Evolutionary conservation across 2,329 filamentous ascomycete genomes (phyloP), one percentile per base, ranked within the genome.

Genomic region (Trichophyton equinum): DNA sequence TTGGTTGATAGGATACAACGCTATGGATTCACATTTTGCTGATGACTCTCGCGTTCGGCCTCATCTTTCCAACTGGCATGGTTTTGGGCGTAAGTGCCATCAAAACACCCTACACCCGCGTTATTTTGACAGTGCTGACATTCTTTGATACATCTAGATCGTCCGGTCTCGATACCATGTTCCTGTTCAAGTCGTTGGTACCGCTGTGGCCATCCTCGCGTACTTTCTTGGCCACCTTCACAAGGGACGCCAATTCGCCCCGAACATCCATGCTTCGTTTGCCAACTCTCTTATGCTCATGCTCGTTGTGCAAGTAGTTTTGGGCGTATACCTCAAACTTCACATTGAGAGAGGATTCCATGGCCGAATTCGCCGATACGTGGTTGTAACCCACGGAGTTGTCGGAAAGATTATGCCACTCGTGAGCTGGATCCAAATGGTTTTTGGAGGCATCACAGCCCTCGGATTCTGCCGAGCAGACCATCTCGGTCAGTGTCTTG

Each of bases 51-150:
- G 85, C 91, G 62, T 97, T 95, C 79, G 94, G 94, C 64, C 80
- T 99, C 67, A 83, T 97, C 62, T 97, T 96, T 70, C 94, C 94
- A 9, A 81, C 89, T 15, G 94, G 94, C 68, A 97, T 99, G 92
- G 91, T 97, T 47, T 79, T 96, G 18, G 92, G 92, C 62, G 89
- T 94, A 83, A 68, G 86, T 77, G 30, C 15, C 2, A 2, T 22
- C 20, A 5, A 27, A 51, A 15, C 57, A 9, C 22, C 57, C 22
- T 55, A 13, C 38, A 20, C 15, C 62, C 55, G 53, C 30, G 42
- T 57, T 56, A 18, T 25, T 27, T 40, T 13, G 44, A 13, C 58
- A 20, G 38, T 60, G 51, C 36, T 55, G 13, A n/a, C 58, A 61
- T 62, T 33, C 64, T 56, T 60, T 36, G 51, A 55, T 18, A 30